phyloP scores from a whole-genome alignment of 768 basidiomycete genomes.

The Rhodocollybia butyracea region DNA sequence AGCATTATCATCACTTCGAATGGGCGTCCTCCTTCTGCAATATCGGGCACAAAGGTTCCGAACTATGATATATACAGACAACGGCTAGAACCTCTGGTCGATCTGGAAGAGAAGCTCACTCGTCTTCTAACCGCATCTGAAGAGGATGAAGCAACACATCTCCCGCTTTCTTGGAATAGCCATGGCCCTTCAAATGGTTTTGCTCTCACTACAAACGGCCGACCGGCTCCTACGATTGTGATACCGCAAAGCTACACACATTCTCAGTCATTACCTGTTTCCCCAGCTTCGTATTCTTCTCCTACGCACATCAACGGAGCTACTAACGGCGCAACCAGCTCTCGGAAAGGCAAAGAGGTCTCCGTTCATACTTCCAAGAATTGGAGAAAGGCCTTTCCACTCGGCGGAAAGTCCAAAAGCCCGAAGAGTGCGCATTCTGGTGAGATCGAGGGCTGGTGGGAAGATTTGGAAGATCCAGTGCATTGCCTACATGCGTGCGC shows the following conservation, averaged over 20 bases:
- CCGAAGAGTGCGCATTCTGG: conserved; percentile 69
- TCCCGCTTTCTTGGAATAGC: conserved; percentile 41
- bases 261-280: conserved; percentile 20
- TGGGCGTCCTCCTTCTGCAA: conserved; percentile 49
- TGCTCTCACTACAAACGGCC: conserved; percentile 31
- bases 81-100: conserved; percentile 63
- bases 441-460: conserved; percentile 81
- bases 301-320: conserved; percentile 19
- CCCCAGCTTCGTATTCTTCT: conserved; percentile 12
- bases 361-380: conserved; percentile 58
- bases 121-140: conserved; percentile 65
- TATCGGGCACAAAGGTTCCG: conserved; percentile 45
- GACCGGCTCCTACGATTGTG: conserved; percentile 47
- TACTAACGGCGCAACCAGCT: no score
- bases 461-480: conserved; percentile 79
- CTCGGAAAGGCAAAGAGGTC: conserved; percentile 46
- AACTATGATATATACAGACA: conserved; percentile 61
- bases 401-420: conserved; percentile 58
- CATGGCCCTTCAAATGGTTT: conserved; percentile 21
- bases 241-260: conserved; percentile 36
- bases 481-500: conserved; percentile 65
- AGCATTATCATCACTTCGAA: conserved; percentile 48
- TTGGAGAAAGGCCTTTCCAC: conserved; percentile 67
- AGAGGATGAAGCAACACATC: conserved; percentile 67
- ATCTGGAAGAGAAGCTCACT: conserved; percentile 69